Evolutionary conservation across 768 basidiomycete genomes (phyloP).

Genomic region (Royoungia palumana): DNA sequence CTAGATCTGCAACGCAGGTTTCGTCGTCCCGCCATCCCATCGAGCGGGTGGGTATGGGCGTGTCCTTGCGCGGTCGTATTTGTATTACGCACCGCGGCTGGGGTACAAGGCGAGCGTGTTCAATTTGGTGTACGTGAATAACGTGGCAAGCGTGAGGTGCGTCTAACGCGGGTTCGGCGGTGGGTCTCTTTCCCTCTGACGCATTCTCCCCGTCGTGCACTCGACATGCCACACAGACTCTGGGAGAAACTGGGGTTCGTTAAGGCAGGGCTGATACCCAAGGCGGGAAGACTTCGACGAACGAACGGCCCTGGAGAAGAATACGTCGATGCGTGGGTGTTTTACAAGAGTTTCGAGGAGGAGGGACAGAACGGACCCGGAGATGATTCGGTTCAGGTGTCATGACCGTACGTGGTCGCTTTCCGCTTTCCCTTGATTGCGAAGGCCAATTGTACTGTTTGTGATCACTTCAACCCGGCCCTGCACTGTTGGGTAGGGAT

Average conservation of each 20-base stretch:
- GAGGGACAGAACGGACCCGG: neutral
- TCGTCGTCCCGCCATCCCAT: conserved; percentile 65
- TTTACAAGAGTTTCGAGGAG: conserved; percentile 73
- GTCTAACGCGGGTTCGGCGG: conserved; percentile 9
- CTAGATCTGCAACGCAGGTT: conserved; percentile 88
- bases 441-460: too few species aligned
- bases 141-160: conserved; percentile 68
- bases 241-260: conserved; percentile 85
- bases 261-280: conserved; percentile 73
- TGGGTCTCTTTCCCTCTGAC: too few species aligned
- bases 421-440: too few species aligned
- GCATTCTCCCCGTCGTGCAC: neutral
- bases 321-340: conserved; percentile 83
- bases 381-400: neutral
- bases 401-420: too few species aligned
- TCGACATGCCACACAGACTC: conserved; percentile 41
- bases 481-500: too few species aligned
- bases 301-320: conserved; percentile 75
- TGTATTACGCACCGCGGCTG: conserved; percentile 75
- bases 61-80: conserved; percentile 71
- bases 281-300: conserved; percentile 66
- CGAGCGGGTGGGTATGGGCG: conserved; percentile 67
- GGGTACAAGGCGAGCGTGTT: conserved; percentile 82
- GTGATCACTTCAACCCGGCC: too few species aligned
- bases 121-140: conserved; percentile 88